These are phyloP conservation scores for Fragilaria radians DNA, from an alignment of 108 stramenopile genomes.

Conservation along the genomic window DNA sequence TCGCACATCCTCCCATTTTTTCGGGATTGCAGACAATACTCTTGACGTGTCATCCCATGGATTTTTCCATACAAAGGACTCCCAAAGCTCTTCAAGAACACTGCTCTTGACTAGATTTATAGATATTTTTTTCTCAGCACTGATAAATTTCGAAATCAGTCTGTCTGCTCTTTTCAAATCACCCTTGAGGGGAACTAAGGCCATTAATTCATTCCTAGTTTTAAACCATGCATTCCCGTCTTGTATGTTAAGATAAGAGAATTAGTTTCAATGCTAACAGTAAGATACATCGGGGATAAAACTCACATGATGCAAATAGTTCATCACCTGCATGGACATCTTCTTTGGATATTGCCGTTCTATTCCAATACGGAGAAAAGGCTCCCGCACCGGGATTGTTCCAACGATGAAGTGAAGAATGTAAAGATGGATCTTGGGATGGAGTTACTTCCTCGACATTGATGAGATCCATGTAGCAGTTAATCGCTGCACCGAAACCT, in stretches of 20 bases:
- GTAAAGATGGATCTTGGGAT: conserved; percentile 1
- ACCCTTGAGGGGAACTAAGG: neutral
- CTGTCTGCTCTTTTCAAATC: neutral
- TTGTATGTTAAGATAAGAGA: no score
- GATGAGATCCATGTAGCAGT: conserved; percentile 17
- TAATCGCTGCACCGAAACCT: conserved; percentile 24
- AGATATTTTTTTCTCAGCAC: neutral
- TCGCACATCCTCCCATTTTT: neutral
- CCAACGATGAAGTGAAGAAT: conserved; percentile 11
- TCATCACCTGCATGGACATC: conserved; percentile 47
- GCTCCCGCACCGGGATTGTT: conserved; percentile 37
- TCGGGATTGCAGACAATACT: neutral
- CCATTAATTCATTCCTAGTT: neutral
- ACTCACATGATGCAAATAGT: conserved; percentile 20
- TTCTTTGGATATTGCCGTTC: conserved; percentile 15
- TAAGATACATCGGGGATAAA: neutral
- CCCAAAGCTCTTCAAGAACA: neutral
- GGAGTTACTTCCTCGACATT: conserved; percentile 15
- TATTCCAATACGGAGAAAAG: conserved; percentile 24
- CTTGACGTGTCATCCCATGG: neutral
- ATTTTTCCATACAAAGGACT: neutral
- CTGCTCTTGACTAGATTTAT: neutral
- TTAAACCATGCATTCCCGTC: conserved; percentile 9
- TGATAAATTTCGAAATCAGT: neutral
- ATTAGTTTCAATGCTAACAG: no score